Evolutionary conservation across 495 filamentous ascomycete species (phyloP), one percentile per base, ranked within the genome.

Genomic region (Xylaria scruposa): DNA sequence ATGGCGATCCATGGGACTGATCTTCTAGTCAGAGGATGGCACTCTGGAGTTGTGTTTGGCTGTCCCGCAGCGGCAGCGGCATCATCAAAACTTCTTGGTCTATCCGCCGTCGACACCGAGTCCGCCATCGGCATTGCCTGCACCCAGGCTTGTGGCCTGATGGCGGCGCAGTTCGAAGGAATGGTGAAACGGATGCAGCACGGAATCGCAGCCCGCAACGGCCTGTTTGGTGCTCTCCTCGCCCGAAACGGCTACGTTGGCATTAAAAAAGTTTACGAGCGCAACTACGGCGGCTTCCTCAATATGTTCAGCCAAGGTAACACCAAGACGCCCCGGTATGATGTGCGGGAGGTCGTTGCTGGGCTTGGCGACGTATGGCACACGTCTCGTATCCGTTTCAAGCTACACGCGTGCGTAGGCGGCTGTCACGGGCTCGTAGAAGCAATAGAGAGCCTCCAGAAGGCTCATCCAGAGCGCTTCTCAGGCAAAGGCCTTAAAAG

Each of bases 171-270:
- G 62, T 84, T 78, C 62, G 84, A 82, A 42, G 77, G 82, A 15
- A 77, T 78, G 67, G 78, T 83, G 2, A 87, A 85, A 70, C 78
- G 81, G 6, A 83, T 86, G 81, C 82, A 85, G 70, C 84, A 85
- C 63, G 84, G 78, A 1, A 86, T 87, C 65, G 82, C 82, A 0
- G 81, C 83, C 13, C 79, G 83, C 1, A 86, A 81, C 56, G 84
- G 83, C 0, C 78, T 85, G 1, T 77, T 86, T 38, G 82, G 67
- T 0, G 80, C 83, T 4, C 61, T 86, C 12, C 59, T 85, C 49
- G 81, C 83, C 4, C 70, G 76, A 17, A 62, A 67, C 3, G 81
- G 77, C 0, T 86, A 87, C 72, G 70, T 72, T 7, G 85, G 85
- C 0, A 85, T 87, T 56, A 81, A 84, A 66, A 80, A 83, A 51